Conservation (phyloP, 1,284 basidiomycete genomes). For the Serendipita sp. region DNA sequence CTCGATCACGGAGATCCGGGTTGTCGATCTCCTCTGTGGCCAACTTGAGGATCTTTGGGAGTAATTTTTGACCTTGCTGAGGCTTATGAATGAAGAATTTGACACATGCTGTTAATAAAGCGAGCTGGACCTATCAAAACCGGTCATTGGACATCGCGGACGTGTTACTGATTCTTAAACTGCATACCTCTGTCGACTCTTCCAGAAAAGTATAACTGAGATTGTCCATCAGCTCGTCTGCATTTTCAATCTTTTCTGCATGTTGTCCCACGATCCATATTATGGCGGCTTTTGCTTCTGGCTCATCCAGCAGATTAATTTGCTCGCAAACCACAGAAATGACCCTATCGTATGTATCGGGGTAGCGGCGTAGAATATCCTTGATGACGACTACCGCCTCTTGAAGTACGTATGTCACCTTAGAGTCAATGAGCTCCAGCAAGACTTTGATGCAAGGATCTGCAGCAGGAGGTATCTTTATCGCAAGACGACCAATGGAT, state of each 20-base stretch:
- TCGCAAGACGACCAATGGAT: constrained; percentile 89
- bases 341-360: constrained; percentile 89
- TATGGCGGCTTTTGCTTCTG: constrained; percentile 92
- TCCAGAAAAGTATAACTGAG: constrained; percentile 85
- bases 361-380: constrained; percentile 96
- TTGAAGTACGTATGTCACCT: constrained; percentile 94
- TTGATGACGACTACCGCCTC: constrained; percentile 96
- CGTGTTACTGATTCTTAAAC: not conserved
- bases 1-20: constrained; percentile 90
- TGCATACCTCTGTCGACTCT: constrained; percentile 72
- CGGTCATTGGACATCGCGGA: not conserved
- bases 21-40: constrained; percentile 96
- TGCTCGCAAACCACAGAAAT: constrained; percentile 88
- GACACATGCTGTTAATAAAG: constrained; percentile 87
- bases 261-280: constrained; percentile 99
- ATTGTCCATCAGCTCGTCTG: constrained; percentile 88
- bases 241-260: constrained; percentile 90
- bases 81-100: constrained; percentile 94
- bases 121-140: constrained; percentile 71
- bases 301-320: constrained; percentile 84
- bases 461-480: constrained; percentile 86
- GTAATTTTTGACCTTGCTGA: constrained; percentile 70
- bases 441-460: constrained; percentile 83
- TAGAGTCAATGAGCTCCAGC: constrained; percentile 79
- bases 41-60: constrained; percentile 93